A percentile compares a stretch with the other conserved stretches of the same genome.
Conservation (phyloP, 768 basidiomycete genomes). For the Tylopilus vinaceipallidus region DNA sequence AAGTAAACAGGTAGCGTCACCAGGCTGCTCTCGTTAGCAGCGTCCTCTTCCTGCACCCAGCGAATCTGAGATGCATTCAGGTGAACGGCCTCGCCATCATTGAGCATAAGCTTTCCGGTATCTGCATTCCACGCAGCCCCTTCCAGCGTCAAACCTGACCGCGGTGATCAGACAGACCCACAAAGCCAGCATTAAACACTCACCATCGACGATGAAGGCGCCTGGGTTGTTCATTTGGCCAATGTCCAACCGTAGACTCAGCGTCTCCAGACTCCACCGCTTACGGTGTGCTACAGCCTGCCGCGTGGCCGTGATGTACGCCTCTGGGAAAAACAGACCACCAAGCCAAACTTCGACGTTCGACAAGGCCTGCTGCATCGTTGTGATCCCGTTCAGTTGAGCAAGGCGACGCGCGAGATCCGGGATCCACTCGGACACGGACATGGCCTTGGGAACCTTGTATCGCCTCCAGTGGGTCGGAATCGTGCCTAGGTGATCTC, state of each 20-base stretch:
- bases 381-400: slow-evolving; percentile 73
- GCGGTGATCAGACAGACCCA: slow-evolving; percentile 7
- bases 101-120: slow-evolving; percentile 67
- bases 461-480: slow-evolving; percentile 87
- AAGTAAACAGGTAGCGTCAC: slow-evolving; percentile 92
- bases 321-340: slow-evolving; percentile 94
- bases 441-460: slow-evolving; percentile 81
- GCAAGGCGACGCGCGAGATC: slow-evolving; percentile 75
- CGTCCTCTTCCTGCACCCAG: slow-evolving; percentile 67
- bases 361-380: slow-evolving; percentile 53
- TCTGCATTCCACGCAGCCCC: slow-evolving; percentile 71
- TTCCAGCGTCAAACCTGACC: slow-evolving; percentile 77
- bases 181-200: slow-evolving; percentile 27
- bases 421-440: slow-evolving; percentile 82
- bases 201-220: slow-evolving; percentile 88
- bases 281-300: slow-evolving; percentile 94
- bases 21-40: slow-evolving; percentile 32
- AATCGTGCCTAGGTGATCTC: slow-evolving; percentile 63
- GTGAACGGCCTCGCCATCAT: slow-evolving; percentile 78
- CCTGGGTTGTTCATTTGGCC: slow-evolving; percentile 74
- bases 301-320: slow-evolving; percentile 92
- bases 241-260: slow-evolving; percentile 77
- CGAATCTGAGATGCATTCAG: slow-evolving; percentile 80
- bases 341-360: slow-evolving; percentile 89
- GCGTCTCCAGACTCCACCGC: slow-evolving; percentile 89